phyloP scores from a whole-genome alignment of 306 rosid genomes.

The Potentilla sterilis region DNA sequence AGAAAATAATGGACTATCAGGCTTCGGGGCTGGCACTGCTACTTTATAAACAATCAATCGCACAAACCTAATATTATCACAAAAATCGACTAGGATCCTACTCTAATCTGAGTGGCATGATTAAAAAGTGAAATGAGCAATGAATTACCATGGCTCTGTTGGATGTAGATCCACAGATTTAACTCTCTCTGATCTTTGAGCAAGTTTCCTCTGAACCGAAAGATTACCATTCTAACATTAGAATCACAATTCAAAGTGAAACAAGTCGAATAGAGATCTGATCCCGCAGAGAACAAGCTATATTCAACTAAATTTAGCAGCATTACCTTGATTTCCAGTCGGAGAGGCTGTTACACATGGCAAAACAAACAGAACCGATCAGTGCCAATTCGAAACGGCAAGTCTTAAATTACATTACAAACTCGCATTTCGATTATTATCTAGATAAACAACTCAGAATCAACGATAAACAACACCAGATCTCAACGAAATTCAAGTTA shows the following conservation, averaged over 20 bases:
- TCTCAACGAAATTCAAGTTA: conserved; percentile 35
- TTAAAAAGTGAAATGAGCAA: neutral
- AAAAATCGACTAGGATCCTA: neutral
- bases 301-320: neutral
- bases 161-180: conserved; percentile 99
- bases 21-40: neutral
- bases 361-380: conserved; percentile 35
- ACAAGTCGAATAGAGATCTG: conserved; percentile 23
- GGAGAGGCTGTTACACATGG: conserved; percentile 81
- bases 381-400: conserved; percentile 31
- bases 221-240: conserved; percentile 19
- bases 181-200: conserved; percentile 71
- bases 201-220: conserved; percentile 53
- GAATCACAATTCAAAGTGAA: conserved; percentile 17
- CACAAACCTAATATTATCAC: neutral
- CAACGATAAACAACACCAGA: conserved; percentile 35
- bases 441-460: conserved; percentile 9
- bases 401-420: conserved; percentile 2
- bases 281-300: conserved; percentile 11
- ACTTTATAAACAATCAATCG: neutral
- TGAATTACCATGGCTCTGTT: conserved; percentile 93
- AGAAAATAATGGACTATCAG: neutral
- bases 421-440: neutral
- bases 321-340: conserved; percentile 97
- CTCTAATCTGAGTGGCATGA: neutral